These are phyloP conservation scores for Suhomyces ambrosiae DNA, from an alignment of 1,139 yeast genomes.

Conservation along the genomic window DNA sequence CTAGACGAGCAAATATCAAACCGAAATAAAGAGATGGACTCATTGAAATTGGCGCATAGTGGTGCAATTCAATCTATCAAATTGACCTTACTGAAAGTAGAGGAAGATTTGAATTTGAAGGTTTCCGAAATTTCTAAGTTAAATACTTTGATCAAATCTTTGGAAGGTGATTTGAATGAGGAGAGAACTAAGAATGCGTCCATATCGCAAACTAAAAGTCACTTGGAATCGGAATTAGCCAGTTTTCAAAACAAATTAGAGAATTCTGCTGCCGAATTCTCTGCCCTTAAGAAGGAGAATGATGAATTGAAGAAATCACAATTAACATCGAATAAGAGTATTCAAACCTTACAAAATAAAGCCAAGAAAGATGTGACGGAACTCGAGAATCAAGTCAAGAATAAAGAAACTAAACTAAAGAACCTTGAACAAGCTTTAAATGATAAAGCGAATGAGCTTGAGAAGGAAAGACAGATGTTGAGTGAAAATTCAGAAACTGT, in stretches of 20 bases:
- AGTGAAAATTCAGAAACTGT: conserved; percentile 53
- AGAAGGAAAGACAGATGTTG: conserved; percentile 49
- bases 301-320: neutral
- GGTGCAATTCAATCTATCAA: neutral
- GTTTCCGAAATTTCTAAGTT: neutral
- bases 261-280: neutral
- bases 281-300: conserved; percentile 1
- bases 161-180: neutral
- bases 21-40: neutral
- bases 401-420: conserved; percentile 14
- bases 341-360: conserved; percentile 11
- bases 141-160: neutral
- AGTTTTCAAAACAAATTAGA: neutral
- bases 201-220: conserved; percentile 1
- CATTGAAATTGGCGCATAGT: neutral
- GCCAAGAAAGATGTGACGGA: conserved; percentile 10
- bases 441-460: conserved; percentile 46
- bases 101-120: neutral
- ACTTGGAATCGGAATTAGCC: neutral
- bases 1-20: neutral
- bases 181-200: neutral
- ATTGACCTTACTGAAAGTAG: neutral
- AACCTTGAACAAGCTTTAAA: conserved; percentile 23
- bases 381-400: conserved; percentile 10
- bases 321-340: conserved; percentile 6